phyloP scores from a whole-genome alignment of 192 early-diverging fungal genomes.

The Jimgerdemannia lactiflua region DNA sequence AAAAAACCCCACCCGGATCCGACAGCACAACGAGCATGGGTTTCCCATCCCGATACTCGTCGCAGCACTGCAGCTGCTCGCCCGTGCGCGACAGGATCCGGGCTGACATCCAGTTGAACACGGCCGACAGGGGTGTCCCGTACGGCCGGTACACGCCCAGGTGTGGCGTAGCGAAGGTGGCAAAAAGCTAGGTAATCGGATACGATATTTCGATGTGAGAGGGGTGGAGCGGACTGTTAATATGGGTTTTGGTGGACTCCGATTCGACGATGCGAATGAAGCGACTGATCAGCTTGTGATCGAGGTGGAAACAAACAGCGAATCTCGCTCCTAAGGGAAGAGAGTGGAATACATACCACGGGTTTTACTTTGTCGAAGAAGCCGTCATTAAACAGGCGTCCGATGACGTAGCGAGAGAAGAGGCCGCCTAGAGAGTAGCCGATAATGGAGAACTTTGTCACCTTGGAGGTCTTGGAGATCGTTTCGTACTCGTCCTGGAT shows the following conservation, averaged over 20 bases:
- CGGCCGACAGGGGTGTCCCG: conserved; percentile 5
- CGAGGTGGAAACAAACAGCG: neutral
- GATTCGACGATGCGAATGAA: neutral
- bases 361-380: conserved; percentile 48
- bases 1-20: conserved; percentile 34
- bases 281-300: no score
- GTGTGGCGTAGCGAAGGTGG: conserved; percentile 60
- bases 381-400: conserved; percentile 37
- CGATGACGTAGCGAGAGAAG: conserved; percentile 48
- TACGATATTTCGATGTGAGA: neutral
- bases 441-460: conserved; percentile 33
- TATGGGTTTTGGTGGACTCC: neutral
- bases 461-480: conserved; percentile 16
- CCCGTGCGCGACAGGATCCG: conserved; percentile 46
- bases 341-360: conserved; percentile 19
- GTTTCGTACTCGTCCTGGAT: conserved; percentile 30
- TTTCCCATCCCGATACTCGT: conserved; percentile 26
- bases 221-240: neutral
- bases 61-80: conserved; percentile 45
- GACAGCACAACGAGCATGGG: conserved; percentile 39
- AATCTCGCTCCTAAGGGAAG: neutral
- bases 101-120: conserved; percentile 39
- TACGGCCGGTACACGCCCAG: conserved; percentile 40
- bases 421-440: conserved; percentile 61
- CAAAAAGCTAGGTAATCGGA: conserved; percentile 34